Evolutionary conservation across 441 rosid species (phyloP), one percentile per base, ranked within the genome.

Genomic region (Erodium trifolium): DNA sequence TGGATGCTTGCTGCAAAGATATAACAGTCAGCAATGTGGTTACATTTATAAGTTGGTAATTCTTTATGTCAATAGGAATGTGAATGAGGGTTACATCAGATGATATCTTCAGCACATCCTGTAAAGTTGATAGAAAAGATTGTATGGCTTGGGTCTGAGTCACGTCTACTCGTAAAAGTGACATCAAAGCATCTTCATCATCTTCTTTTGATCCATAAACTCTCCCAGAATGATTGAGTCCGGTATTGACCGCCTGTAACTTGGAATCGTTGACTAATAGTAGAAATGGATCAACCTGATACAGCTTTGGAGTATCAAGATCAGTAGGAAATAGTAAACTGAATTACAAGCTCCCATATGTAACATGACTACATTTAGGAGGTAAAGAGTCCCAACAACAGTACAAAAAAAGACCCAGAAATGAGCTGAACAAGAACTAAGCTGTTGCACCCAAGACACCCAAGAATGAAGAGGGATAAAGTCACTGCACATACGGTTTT

Each of bases 241-340:
- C 81, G 16, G 67, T 51, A 71, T 77, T 73, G 68, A 81, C 80
- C 45, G 86, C 91, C 77, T 85, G 86, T 75, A 90, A 75, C 83
- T 90, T 88, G 80, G 79, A 70, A 67, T 93, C 94, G 73, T 86
- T 88, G 73, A 85, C 82, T 80, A 87, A 74, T 66, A 67, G 78
- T 72, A 93, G 86, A 83, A 85, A 86, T 60, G 97, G 97, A 76
- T 92, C 98, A 13, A 70, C 84, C 98, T 90, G 81, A 79, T 65
- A 71, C 64, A 37, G 68, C 57, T 55, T 27, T 60, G 27, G 18
- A 53, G 62, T 6, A 66, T 63, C 35, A 18, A 67, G 19, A 43
- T 70, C 16, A 64, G 65, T 43, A 37, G 69, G 67, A 69, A 70
- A 11, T 13, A 31, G 13, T 16, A 69, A 10, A 53, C 60, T 39